A percentile compares a stretch with the other conserved stretches of the same genome.
Conservation (phyloP, 2,329 filamentous ascomycete genomes). For the Pestalotiopsis sp. region DNA sequence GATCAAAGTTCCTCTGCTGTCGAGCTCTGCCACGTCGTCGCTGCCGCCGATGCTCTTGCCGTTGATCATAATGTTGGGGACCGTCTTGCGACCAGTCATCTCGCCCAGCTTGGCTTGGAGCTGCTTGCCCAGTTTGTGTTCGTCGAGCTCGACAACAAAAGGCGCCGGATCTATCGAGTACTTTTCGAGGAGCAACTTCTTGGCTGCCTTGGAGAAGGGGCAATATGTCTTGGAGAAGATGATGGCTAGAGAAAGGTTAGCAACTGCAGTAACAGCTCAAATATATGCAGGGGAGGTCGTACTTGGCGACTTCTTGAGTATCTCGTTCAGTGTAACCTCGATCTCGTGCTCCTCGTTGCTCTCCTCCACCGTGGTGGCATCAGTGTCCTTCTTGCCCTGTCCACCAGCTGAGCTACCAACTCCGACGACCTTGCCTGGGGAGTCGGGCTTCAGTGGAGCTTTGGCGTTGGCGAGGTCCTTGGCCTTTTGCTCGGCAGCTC, state of each 20-base stretch:
- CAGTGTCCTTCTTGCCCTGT: conserved; percentile 46
- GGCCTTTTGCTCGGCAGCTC: conserved; percentile 69
- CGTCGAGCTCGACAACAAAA: conserved; percentile 87
- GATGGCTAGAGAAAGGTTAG: conserved; percentile 62
- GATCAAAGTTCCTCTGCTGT: conserved; percentile 67
- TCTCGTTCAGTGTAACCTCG: conserved; percentile 72
- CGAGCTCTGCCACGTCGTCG: conserved; percentile 79
- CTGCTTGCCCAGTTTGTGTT: conserved; percentile 71
- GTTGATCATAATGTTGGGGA: conserved; percentile 89
- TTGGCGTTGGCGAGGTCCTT: conserved; percentile 73
- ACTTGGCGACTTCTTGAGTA: conserved; percentile 86
- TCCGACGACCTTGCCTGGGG: conserved; percentile 60
- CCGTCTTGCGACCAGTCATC: conserved; percentile 80
- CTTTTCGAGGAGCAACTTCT: conserved; percentile 79
- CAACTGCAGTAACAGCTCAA: neutral
- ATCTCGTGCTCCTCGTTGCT: conserved; percentile 65
- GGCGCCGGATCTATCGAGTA: conserved; percentile 84
- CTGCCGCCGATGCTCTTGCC: conserved; percentile 88
- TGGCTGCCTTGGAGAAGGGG: conserved; percentile 82
- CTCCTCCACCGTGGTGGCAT: conserved; percentile 58
- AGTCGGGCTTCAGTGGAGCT: conserved; percentile 61
- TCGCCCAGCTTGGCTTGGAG: conserved; percentile 74
- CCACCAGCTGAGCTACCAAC: conserved; percentile 60
- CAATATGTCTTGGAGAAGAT: conserved; percentile 97
- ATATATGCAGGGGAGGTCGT: conserved; percentile 34